These are phyloP conservation scores for Aurifilum marmelostoma DNA, from an alignment of 2,329 filamentous ascomycete genomes.

Conservation along the genomic window DNA sequence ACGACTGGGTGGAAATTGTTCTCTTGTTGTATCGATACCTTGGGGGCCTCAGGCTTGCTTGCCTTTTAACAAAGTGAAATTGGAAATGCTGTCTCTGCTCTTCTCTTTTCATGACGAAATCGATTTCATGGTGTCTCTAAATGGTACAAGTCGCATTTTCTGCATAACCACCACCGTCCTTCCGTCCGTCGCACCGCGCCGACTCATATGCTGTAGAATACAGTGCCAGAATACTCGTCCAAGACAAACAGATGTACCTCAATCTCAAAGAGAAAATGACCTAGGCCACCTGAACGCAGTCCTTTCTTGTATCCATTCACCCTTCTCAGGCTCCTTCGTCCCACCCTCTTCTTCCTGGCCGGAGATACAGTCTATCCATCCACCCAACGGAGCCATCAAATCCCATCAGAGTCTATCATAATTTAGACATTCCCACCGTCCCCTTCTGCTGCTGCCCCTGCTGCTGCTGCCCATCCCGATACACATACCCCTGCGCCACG, in stretches of 20 bases:
- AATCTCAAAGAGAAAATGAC: background rate
- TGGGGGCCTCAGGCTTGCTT: background rate
- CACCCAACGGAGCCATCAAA: background rate
- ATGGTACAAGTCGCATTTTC: background rate
- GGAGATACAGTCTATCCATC: background rate
- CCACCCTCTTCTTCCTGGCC: no score
- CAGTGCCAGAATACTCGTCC: background rate
- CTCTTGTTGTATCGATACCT: conserved; percentile 8
- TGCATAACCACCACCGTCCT: background rate
- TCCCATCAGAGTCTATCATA: conserved; percentile 39
- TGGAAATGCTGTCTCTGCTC: background rate
- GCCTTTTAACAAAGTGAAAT: background rate
- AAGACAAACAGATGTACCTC: background rate
- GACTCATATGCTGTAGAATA: background rate
- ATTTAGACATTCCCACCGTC: conserved; percentile 36
- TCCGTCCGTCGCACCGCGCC: background rate
- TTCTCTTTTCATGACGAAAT: background rate
- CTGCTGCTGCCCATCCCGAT: conserved; percentile 47
- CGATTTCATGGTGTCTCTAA: background rate
- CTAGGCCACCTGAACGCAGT: background rate
- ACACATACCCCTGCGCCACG: conserved; percentile 64
- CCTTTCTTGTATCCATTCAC: background rate
- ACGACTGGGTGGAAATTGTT: background rate
- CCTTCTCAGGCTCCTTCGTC: no score
- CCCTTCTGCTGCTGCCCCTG: conserved; percentile 29